Evolutionary conservation across 2,329 filamentous ascomycete species (phyloP).

Genomic region (Ceratocystis alfenasii): DNA sequence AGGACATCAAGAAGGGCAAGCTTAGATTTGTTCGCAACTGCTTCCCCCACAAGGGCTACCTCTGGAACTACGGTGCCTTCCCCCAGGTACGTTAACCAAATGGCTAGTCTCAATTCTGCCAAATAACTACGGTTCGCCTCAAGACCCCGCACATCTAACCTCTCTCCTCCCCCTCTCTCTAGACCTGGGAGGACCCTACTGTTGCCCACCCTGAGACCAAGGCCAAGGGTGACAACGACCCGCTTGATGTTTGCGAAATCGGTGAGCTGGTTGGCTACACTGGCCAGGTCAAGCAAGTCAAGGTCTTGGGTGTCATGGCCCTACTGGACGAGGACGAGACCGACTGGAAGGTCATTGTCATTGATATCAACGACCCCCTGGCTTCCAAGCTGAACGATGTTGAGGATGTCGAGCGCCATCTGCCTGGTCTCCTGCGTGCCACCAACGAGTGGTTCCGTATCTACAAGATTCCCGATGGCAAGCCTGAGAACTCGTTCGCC

Average conservation of each 20-base stretch:
- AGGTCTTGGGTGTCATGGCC: conserved; percentile 98
- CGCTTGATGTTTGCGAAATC: conserved; percentile 98
- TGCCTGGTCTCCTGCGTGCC: conserved; percentile 88
- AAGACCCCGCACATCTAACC: conserved; percentile 5
- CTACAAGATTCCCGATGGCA: conserved; percentile 99
- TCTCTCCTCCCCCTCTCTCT: conserved; percentile 12
- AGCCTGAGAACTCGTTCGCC: conserved; percentile 99
- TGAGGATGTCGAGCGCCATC: conserved; percentile 96
- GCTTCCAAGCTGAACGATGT: conserved; percentile 95
- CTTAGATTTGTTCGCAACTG: conserved; percentile 98
- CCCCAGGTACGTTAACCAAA: conserved; percentile 57
- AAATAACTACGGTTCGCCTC: conserved; percentile 8
- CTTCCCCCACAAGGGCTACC: conserved; percentile 99
- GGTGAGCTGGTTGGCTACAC: conserved; percentile 93
- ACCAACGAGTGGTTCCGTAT: conserved; percentile 99
- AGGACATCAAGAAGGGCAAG: conserved; percentile 99
- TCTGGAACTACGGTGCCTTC: conserved; percentile 99
- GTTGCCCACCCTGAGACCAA: conserved; percentile 95
- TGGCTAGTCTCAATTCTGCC: neutral
- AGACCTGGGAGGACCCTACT: conserved; percentile 99
- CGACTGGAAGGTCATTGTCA: conserved; percentile 99
- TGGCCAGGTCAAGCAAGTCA: conserved; percentile 98
- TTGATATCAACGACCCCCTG: conserved; percentile 94
- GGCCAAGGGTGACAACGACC: conserved; percentile 98
- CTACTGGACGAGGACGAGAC: conserved; percentile 99